Conservation (phyloP, 176 grass and related monocot genomes). For the Avena insularis region DNA sequence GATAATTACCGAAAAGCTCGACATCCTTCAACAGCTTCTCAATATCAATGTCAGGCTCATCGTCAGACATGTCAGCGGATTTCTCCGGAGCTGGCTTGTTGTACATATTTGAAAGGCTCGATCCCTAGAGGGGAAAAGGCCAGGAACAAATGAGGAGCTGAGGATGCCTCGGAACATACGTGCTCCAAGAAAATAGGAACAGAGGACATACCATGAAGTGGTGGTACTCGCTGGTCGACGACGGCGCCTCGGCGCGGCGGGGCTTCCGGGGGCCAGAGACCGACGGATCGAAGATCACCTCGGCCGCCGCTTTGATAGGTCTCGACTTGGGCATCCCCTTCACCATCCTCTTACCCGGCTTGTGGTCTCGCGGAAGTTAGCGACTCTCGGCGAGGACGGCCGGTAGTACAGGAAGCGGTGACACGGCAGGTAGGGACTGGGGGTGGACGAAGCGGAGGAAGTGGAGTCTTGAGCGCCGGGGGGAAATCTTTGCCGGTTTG, state of each 20-base stretch:
- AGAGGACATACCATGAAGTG: constrained; percentile 48
- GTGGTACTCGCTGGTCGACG: constrained; percentile 42
- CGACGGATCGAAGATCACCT: constrained; percentile 57
- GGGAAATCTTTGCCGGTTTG: neutral
- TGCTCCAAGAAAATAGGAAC: neutral
- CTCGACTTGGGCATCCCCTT: constrained; percentile 48
- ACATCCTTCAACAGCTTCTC: constrained; percentile 82
- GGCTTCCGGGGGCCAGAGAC: constrained; percentile 25
- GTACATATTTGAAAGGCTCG: constrained; percentile 84
- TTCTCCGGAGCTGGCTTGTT: constrained; percentile 46
- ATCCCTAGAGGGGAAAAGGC: constrained; percentile 47
- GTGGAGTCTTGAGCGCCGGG: neutral
- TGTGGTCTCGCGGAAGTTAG: neutral
- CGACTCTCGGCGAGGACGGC: neutral
- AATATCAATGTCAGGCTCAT: constrained; percentile 80
- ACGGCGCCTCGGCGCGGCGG: constrained; percentile 44
- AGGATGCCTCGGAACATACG: neutral
- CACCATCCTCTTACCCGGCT: constrained; percentile 45
- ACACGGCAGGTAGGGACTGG: neutral
- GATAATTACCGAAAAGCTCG: constrained; percentile 74
- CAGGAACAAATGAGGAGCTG: neutral
- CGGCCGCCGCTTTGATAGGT: constrained; percentile 32
- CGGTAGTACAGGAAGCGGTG: neutral
- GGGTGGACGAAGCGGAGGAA: neutral
- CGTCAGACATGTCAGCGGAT: constrained; percentile 54